These are phyloP conservation scores for Cystobasidium ongulense DNA, from an alignment of 768 basidiomycete species.

Conservation along the genomic window DNA sequence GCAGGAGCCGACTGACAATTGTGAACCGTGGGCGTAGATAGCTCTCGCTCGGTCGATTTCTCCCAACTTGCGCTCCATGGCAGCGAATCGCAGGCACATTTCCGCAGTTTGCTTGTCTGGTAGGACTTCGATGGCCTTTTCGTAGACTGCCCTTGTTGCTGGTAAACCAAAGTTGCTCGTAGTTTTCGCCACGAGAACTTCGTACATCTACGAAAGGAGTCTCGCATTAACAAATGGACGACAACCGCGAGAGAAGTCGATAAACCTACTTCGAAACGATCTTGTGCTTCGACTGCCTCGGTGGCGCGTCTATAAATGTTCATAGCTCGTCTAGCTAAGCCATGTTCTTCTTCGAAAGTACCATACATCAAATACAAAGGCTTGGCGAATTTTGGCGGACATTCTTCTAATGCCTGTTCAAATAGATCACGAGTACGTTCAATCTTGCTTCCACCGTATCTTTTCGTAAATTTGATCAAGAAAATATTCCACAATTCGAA, in stretches of 20 bases:
- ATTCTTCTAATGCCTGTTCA: conserved; percentile 94
- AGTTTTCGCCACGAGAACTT: conserved; percentile 94
- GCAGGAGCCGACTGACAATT: conserved; percentile 75
- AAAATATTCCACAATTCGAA: conserved; percentile 99
- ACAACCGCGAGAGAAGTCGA: background rate
- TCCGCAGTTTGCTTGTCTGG: conserved; percentile 91
- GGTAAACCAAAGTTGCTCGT: conserved; percentile 91
- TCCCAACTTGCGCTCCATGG: conserved; percentile 90
- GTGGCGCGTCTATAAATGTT: conserved; percentile 88
- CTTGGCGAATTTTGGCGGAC: conserved; percentile 89
- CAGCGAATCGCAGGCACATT: conserved; percentile 94
- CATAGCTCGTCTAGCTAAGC: conserved; percentile 93
- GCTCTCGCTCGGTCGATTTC: conserved; percentile 97
- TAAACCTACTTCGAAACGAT: conserved; percentile 78
- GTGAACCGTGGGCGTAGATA: conserved; percentile 93
- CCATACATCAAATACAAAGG: conserved; percentile 92
- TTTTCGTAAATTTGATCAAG: conserved; percentile 88
- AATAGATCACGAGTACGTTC: conserved; percentile 96
- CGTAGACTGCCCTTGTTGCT: conserved; percentile 91
- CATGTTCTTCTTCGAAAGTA: conserved; percentile 88
- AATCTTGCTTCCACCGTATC: conserved; percentile 87
- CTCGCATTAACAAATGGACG: background rate
- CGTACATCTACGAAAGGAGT: conserved; percentile 64
- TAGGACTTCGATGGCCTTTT: conserved; percentile 82
- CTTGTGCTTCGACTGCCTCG: conserved; percentile 71